Evolutionary conservation across 2,329 filamentous ascomycete species (phyloP).

Genomic region (Ambrosiella xylebori): DNA sequence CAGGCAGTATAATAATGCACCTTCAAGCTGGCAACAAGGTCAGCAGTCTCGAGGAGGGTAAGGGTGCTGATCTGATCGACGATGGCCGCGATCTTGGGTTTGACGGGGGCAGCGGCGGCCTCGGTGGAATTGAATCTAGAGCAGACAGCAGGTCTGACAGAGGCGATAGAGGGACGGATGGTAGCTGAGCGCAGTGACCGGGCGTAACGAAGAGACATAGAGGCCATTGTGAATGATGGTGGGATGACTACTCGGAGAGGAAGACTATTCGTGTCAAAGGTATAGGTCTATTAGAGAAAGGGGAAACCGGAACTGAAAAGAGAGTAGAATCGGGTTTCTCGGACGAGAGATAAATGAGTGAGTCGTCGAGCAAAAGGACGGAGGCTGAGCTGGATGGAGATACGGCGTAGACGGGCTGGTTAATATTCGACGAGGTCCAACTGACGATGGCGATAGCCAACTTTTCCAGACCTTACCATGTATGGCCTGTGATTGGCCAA

Average conservation of each 20-base stretch:
- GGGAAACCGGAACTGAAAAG: neutral
- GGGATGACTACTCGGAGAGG: neutral
- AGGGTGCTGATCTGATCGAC: slow-evolving; percentile 98
- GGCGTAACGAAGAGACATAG: slow-evolving; percentile 11
- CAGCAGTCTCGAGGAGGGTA: slow-evolving; percentile 91
- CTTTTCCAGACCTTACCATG: slow-evolving; percentile 10
- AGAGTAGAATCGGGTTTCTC: neutral
- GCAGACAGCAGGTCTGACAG: slow-evolving; percentile 21
- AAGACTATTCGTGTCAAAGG: neutral
- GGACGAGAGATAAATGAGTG: slow-evolving; percentile 1
- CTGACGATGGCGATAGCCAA: slow-evolving; percentile 7
- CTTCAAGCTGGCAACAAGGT: slow-evolving; percentile 89
- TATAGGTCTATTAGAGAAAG: neutral
- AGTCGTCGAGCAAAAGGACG: neutral
- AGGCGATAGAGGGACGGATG: slow-evolving; percentile 30
- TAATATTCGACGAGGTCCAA: neutral
- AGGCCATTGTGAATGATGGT: slow-evolving; percentile 9
- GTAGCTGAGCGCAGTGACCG: slow-evolving; percentile 26
- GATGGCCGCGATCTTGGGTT: slow-evolving; percentile 85
- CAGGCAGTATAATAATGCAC: slow-evolving; percentile 30
- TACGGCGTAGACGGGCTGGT: neutral
- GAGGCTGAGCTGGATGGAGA: neutral
- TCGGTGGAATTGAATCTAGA: slow-evolving; percentile 84
- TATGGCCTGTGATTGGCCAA: slow-evolving; percentile 7
- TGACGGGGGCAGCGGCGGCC: slow-evolving; percentile 38